phyloP scores from a whole-genome alignment of 257 asterid genomes.

The Eucommia ulmoides region DNA sequence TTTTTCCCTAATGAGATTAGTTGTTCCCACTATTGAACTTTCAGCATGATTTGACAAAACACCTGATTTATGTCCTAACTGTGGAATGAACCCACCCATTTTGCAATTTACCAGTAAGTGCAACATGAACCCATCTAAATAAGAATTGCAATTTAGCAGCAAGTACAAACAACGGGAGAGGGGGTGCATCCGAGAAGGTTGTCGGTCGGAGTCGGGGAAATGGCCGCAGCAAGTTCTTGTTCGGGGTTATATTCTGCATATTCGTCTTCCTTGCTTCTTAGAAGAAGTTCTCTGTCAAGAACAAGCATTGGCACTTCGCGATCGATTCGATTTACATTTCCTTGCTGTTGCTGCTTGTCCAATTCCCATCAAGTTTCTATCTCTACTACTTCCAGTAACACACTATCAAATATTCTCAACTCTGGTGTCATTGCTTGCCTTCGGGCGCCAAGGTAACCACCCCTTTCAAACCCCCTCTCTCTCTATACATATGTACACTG shows the following conservation, averaged over 20 bases:
- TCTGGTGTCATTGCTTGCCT: constrained; percentile 80
- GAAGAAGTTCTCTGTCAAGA: background rate
- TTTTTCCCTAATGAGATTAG: too few relatives aligned
- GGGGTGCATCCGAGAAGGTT: too few relatives aligned
- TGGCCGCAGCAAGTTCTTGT: background rate
- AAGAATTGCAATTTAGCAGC: too few relatives aligned
- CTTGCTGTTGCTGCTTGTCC: background rate
- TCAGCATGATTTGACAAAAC: too few relatives aligned
- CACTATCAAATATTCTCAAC: constrained; percentile 36
- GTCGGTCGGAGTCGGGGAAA: too few relatives aligned
- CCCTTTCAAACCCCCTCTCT: background rate
- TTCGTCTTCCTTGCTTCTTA: background rate
- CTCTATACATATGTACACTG: background rate
- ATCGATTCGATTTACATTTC: too few relatives aligned
- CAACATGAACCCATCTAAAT: too few relatives aligned
- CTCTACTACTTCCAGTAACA: constrained; percentile 17
- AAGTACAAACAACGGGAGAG: too few relatives aligned
- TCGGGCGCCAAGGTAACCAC: constrained; percentile 49
- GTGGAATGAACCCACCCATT: too few relatives aligned
- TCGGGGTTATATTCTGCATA: background rate
- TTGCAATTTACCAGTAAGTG: too few relatives aligned
- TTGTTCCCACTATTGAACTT: too few relatives aligned
- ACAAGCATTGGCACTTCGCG: background rate
- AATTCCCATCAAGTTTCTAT: constrained; percentile 11
- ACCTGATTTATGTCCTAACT: too few relatives aligned